phyloP scores from a whole-genome alignment of 257 asterid species.

The Datura wrightii region DNA sequence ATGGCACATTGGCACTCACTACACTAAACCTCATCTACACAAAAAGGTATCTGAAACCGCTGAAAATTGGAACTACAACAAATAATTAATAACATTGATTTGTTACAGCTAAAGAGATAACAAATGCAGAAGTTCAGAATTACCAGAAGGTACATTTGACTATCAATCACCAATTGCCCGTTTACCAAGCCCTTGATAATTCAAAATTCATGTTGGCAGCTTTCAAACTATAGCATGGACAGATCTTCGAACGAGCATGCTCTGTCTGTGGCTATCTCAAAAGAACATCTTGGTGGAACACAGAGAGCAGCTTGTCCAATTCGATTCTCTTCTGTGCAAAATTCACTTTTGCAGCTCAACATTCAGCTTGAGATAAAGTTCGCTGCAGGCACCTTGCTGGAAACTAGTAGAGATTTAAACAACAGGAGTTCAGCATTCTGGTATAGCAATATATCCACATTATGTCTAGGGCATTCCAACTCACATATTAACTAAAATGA shows the following conservation, averaged over 20 bases:
- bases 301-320: constrained; percentile 8
- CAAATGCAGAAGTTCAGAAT: background rate
- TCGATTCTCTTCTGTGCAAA: constrained; percentile 19
- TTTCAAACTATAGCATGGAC: constrained; percentile 18
- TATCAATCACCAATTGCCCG: constrained; percentile 5
- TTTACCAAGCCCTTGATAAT: constrained; percentile 24
- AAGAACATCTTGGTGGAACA: constrained; percentile 13
- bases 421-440: constrained; percentile 3
- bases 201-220: constrained; percentile 27
- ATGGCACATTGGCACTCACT: constrained; percentile 20
- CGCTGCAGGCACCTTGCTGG: background rate
- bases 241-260: background rate
- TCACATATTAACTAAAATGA: background rate
- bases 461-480: background rate
- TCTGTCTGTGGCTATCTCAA: constrained; percentile 20
- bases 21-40: constrained; percentile 30
- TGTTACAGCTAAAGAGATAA: background rate
- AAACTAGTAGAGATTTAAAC: background rate
- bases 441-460: background rate
- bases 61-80: constrained; percentile 25
- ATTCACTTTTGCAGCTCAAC: constrained; percentile 2
- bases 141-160: constrained; percentile 25
- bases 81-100: constrained; percentile 14
- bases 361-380: constrained; percentile 10
- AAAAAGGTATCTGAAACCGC: constrained; percentile 10